Percentiles rank a stretch among this genome's conserved stretches.
Conservation (phyloP, 345 rosid species). For the Iberis pinnata region DNA sequence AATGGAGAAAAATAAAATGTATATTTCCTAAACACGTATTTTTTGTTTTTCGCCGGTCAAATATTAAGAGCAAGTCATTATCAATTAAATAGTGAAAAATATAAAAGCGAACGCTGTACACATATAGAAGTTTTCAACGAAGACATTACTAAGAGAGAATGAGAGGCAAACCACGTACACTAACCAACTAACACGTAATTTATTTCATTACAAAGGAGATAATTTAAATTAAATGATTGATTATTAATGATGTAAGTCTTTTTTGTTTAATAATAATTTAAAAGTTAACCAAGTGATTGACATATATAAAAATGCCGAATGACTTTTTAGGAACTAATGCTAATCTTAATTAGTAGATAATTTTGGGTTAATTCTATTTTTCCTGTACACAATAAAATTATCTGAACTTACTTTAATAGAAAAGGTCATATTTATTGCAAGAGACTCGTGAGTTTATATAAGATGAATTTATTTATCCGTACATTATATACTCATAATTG, state of each 20-base stretch:
- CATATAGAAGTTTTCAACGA: conserved; percentile 23
- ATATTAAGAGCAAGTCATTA: conserved; percentile 11
- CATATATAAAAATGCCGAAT: neutral
- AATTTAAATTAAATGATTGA: conserved; percentile 26
- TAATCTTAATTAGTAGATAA: neutral
- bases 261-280: conserved; percentile 10
- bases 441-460: conserved; percentile 25
- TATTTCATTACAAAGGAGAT: conserved; percentile 1
- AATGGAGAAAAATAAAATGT: too few species aligned
- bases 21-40: conserved; percentile 19
- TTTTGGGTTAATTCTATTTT: neutral
- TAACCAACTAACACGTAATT: conserved; percentile 29
- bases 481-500: conserved; percentile 19
- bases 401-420: neutral
- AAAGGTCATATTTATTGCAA: conserved; percentile 20
- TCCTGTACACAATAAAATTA: neutral
- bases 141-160: conserved; percentile 14
- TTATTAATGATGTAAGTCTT: conserved; percentile 7
- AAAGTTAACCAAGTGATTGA: conserved; percentile 16
- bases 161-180: conserved; percentile 33
- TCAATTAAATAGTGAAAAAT: conserved; percentile 1
- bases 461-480: neutral
- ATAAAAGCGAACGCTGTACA: conserved; percentile 18
- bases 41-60: conserved; percentile 22
- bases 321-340: conserved; percentile 3